Conservation (phyloP, 2,329 filamentous ascomycete genomes). For the Botrytis elliptica region DNA sequence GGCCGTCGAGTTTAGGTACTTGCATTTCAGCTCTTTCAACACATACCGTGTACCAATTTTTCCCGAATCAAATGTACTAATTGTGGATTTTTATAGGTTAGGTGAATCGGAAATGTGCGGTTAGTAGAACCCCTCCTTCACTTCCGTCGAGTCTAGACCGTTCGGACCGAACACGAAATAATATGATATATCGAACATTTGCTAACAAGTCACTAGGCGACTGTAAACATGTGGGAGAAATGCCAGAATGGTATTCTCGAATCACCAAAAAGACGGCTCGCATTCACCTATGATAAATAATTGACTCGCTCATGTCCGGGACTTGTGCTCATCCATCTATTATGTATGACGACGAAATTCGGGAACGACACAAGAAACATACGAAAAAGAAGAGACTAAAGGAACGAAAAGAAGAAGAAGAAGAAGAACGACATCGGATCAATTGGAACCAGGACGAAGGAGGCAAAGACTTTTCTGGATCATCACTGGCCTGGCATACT, state of each 20-base stretch:
- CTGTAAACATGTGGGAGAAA: conserved; percentile 16
- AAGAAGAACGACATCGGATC: background rate
- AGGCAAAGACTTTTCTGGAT: background rate
- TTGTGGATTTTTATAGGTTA: conserved; percentile 28
- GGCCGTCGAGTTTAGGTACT: conserved; percentile 35
- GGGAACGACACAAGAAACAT: background rate
- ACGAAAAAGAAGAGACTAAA: background rate
- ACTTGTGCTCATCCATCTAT: background rate
- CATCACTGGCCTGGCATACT: conserved; percentile 3
- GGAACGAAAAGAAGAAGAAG: background rate
- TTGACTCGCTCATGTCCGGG: background rate
- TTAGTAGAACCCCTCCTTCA: conserved; percentile 24
- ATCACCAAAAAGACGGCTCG: conserved; percentile 16
- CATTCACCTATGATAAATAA: conserved; percentile 11
- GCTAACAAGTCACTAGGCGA: conserved; percentile 11
- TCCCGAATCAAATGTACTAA: conserved; percentile 24
- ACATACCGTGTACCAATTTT: background rate
- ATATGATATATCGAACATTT: background rate
- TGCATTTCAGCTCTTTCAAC: conserved; percentile 14
- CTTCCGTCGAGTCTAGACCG: conserved; percentile 5
- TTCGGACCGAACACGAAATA: background rate
- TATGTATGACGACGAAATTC: conserved; percentile 11
- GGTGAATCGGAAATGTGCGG: conserved; percentile 34
- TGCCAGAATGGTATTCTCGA: conserved; percentile 17
- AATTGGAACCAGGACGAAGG: background rate